phyloP scores from a whole-genome alignment of 805 yeast genomes.

The Starmerella scarabaei region DNA sequence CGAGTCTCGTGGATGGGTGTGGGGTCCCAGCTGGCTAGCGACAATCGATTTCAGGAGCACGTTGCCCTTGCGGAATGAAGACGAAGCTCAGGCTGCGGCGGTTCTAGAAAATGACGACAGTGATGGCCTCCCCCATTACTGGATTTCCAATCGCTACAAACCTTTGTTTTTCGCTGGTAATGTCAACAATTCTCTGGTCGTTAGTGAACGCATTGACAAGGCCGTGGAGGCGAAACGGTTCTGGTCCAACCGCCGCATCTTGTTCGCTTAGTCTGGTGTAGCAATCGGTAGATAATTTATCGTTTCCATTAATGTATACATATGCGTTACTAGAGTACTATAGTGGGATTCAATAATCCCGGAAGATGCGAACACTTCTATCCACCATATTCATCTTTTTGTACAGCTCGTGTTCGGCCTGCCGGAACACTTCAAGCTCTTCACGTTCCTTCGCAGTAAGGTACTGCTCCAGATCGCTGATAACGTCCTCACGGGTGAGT shows the following conservation, averaged over 20 bases:
- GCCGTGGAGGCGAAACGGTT: slow-evolving; percentile 29
- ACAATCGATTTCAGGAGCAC: slow-evolving; percentile 54
- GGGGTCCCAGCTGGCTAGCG: slow-evolving; percentile 72
- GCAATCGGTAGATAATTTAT: neutral
- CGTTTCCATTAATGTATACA: neutral
- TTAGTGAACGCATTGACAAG: slow-evolving; percentile 64
- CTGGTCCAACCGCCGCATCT: slow-evolving; percentile 24
- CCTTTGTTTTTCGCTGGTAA: slow-evolving; percentile 50
- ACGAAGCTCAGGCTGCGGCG: slow-evolving; percentile 30
- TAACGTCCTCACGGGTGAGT: slow-evolving; percentile 80
- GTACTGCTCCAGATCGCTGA: slow-evolving; percentile 63
- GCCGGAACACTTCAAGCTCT: slow-evolving; percentile 44
- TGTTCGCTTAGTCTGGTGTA: neutral
- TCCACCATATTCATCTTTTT: slow-evolving; percentile 27
- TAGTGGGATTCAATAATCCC: slow-evolving; percentile 25
- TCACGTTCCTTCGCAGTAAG: slow-evolving; percentile 62
- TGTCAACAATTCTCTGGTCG: slow-evolving; percentile 43
- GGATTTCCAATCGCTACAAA: slow-evolving; percentile 64
- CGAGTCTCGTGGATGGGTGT: slow-evolving; percentile 56
- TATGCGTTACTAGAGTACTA: neutral
- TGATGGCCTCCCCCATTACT: slow-evolving; percentile 32
- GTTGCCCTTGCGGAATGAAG: slow-evolving; percentile 34
- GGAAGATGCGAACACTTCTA: slow-evolving; percentile 28
- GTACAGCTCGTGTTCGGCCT: slow-evolving; percentile 26
- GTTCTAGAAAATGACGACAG: slow-evolving; percentile 9